Base-by-base conservation (phyloP, 768 basidiomycete species). In the Sistotremastrum niveocremeum region DNA sequence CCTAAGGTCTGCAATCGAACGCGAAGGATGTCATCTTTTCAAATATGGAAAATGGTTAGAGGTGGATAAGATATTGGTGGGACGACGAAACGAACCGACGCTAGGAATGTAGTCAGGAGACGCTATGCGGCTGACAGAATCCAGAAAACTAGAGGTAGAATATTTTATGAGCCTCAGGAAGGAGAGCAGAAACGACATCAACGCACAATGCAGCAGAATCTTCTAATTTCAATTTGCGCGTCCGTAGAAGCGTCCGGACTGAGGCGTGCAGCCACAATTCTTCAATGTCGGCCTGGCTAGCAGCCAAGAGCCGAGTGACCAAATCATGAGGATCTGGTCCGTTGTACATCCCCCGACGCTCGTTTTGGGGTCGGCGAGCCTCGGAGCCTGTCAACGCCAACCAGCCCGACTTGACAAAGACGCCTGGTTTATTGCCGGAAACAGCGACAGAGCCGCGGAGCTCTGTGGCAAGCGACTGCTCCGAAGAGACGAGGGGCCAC, bases 1-100 rank as follows among this genome's bases (percentile, higher is more conserved):
- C 85, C 85, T 8, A 88, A 62, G 0, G 85, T 87, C 63, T 84
- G 84, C 34, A 89, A 63, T 28, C 85, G 81, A 47, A 84, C 84
- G 47, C 81, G 78, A 9, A 89, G 69, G 46, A 88, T 72, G 60
- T 89, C 85, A 52, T 76, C 85, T 85, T 57, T 34, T 34, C 37
- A 40, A 35, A 42, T 34, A 33, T 44, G 36, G 31, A 28, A 11
- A 31, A 34, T 35, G 28, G n/a, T 35, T 28, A 29, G 31, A 30
- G 34, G 34, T 46, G 35, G 34, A 34, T 39, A 34, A 28, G 10
- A 49, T 46, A 48, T 36, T 47, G 33, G 34, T 32, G 11, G 44
- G 28, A 9, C 40, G 32, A 40, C 20, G 38, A 39, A 28, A 53
- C 62, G 11, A 49, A 81, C 84, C 79, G 54, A 75, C 83, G 5